These are phyloP conservation scores for Phaffia tasmanica DNA, from an alignment of 768 basidiomycete species.

Conservation along the genomic window DNA sequence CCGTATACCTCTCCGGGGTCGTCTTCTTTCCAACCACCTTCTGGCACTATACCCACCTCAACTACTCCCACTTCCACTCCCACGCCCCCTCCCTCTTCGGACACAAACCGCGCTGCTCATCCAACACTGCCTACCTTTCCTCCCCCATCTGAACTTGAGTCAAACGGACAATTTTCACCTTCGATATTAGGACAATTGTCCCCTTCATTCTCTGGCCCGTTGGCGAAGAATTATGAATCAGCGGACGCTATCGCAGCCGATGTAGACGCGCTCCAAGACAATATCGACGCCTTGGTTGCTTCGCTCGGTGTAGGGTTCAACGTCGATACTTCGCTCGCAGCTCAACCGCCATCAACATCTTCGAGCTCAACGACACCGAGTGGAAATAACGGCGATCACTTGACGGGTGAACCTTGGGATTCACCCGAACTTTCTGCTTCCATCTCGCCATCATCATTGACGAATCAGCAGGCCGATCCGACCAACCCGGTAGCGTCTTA, in stretches of 20 bases:
- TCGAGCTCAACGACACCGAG: too few species aligned
- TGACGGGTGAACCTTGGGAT: too few species aligned
- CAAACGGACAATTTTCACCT: conserved; percentile 7
- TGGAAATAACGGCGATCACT: too few species aligned
- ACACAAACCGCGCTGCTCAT: not conserved
- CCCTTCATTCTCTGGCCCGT: not conserved
- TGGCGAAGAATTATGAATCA: conserved; percentile 6
- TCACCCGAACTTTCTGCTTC: too few species aligned
- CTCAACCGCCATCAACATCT: too few species aligned
- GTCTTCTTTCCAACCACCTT: conserved; percentile 1
- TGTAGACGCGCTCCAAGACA: conserved; percentile 19
- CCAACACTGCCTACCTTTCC: not conserved
- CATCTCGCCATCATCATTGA: too few species aligned
- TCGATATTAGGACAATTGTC: conserved; percentile 12
- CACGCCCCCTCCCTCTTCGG: not conserved
- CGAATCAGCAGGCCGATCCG: too few species aligned
- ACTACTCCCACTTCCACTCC: not conserved
- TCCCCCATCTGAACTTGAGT: too few species aligned
- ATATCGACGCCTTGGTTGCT: conserved; percentile 18
- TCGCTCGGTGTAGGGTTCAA: conserved; percentile 6
- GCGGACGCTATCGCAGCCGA: conserved; percentile 20
- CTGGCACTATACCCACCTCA: not conserved
- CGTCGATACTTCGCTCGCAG: too few species aligned
- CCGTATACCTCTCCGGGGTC: not conserved
- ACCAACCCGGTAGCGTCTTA: too few species aligned